A percentile compares a stretch with the other conserved stretches of the same genome.
Conservation (phyloP, 2,329 filamentous ascomycete species). For the Calonectria leucothoes region DNA sequence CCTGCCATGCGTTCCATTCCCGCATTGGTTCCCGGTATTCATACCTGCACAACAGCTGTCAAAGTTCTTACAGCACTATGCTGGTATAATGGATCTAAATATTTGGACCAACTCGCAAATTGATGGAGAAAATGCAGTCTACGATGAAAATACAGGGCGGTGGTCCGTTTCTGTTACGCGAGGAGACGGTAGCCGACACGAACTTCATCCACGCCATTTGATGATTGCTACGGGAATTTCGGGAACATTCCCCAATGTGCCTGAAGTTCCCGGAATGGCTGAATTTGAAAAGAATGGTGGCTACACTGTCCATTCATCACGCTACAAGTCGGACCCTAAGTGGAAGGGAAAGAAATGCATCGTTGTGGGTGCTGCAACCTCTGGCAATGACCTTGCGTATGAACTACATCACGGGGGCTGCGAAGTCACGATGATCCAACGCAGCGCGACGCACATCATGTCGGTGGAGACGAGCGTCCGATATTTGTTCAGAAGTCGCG, state of each 20-base stretch:
- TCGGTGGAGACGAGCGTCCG: conserved; percentile 13
- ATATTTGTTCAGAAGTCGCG: background rate
- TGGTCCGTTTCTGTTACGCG: conserved; percentile 8
- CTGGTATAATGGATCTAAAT: conserved; percentile 14
- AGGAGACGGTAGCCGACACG: background rate
- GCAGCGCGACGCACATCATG: conserved; percentile 15
- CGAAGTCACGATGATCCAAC: conserved; percentile 15
- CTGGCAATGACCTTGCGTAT: conserved; percentile 1
- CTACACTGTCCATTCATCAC: background rate
- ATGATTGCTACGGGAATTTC: conserved; percentile 16
- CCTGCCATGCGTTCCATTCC: conserved; percentile 10
- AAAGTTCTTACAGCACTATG: background rate
- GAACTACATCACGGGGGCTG: background rate
- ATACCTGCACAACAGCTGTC: conserved; percentile 2
- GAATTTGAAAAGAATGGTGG: conserved; percentile 10
- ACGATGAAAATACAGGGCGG: background rate
- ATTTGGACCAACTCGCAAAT: conserved; percentile 9
- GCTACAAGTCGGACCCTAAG: background rate
- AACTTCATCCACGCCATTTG: conserved; percentile 7
- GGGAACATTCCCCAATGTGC: conserved; percentile 2
- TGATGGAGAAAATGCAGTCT: conserved; percentile 3
- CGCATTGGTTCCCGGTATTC: conserved; percentile 13
- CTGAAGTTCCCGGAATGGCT: background rate
- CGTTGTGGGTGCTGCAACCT: conserved; percentile 13
- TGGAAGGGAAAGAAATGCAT: conserved; percentile 3